Evolutionary conservation across 1,284 basidiomycete genomes (phyloP).

Genomic region (Heterobasidion occidentale): DNA sequence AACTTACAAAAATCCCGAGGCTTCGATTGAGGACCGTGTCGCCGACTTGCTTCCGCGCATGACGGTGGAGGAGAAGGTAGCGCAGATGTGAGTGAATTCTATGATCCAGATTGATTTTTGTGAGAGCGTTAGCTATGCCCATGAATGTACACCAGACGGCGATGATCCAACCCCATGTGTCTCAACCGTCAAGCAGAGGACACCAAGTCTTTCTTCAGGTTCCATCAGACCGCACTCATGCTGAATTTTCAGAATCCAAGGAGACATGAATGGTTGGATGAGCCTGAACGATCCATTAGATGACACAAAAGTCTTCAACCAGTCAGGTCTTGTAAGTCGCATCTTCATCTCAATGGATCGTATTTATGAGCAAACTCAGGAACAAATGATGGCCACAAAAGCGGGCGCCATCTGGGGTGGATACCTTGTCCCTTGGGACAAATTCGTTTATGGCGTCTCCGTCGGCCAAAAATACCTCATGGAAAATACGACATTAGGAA

Average conservation of each 20-base stretch:
- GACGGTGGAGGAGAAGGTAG: constrained; percentile 60
- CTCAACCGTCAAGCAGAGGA: too few species aligned
- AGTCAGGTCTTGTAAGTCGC: constrained; percentile 41
- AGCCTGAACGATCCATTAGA: constrained; percentile 51
- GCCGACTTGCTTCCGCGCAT: constrained; percentile 57
- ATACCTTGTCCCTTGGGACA: constrained; percentile 55
- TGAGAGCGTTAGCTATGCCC: background rate
- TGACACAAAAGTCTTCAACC: constrained; percentile 48
- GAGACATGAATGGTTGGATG: constrained; percentile 62
- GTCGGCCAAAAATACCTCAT: constrained; percentile 59
- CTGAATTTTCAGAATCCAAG: constrained; percentile 42
- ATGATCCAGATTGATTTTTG: background rate
- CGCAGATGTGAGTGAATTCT: constrained; percentile 42
- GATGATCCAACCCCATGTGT: too few species aligned
- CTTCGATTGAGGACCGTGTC: constrained; percentile 48
- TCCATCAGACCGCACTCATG: too few species aligned
- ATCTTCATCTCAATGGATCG: background rate
- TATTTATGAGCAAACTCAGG: constrained; percentile 21
- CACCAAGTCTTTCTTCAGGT: too few species aligned
- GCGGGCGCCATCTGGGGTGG: constrained; percentile 59
- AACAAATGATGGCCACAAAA: constrained; percentile 47
- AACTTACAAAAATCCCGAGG: constrained; percentile 49
- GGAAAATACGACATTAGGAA: constrained; percentile 70
- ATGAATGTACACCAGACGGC: too few species aligned
- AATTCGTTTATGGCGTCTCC: constrained; percentile 48